phyloP scores from a whole-genome alignment of 164 flowering plant species.

The Vitis vinifera region DNA sequence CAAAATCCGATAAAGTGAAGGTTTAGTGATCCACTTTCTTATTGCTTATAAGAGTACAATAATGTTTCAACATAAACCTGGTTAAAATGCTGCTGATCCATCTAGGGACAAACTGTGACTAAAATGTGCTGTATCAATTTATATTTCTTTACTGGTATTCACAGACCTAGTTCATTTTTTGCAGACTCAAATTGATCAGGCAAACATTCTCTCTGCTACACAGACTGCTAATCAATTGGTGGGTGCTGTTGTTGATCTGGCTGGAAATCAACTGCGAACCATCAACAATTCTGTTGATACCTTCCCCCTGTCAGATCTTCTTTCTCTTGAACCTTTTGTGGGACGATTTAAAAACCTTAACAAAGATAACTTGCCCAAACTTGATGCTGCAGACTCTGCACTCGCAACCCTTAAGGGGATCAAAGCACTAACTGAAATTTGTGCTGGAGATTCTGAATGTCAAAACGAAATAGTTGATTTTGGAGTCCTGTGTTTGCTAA shows the following conservation, averaged over 20 bases:
- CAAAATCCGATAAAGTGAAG: slow-evolving; percentile 70
- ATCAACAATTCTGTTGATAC: slow-evolving; percentile 37
- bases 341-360: slow-evolving; percentile 60
- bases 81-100: neutral
- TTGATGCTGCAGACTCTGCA: slow-evolving; percentile 89
- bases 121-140: neutral
- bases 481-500: slow-evolving; percentile 80
- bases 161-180: slow-evolving; percentile 20
- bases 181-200: slow-evolving; percentile 88
- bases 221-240: slow-evolving; percentile 66
- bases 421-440: slow-evolving; percentile 77
- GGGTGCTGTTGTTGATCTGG: slow-evolving; percentile 74
- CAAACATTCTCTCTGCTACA: slow-evolving; percentile 59
- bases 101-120: neutral
- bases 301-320: slow-evolving; percentile 70
- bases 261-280: slow-evolving; percentile 52
- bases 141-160: neutral
- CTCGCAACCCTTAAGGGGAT: slow-evolving; percentile 85
- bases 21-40: slow-evolving; percentile 28
- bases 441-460: slow-evolving; percentile 59
- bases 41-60: neutral
- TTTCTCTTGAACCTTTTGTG: slow-evolving; percentile 77
- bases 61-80: neutral
- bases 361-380: slow-evolving; percentile 55
- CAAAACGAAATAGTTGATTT: slow-evolving; percentile 61